Evolutionary conservation across 352 stramenopile species (phyloP).

Genomic region (Pythium plurisporium): DNA sequence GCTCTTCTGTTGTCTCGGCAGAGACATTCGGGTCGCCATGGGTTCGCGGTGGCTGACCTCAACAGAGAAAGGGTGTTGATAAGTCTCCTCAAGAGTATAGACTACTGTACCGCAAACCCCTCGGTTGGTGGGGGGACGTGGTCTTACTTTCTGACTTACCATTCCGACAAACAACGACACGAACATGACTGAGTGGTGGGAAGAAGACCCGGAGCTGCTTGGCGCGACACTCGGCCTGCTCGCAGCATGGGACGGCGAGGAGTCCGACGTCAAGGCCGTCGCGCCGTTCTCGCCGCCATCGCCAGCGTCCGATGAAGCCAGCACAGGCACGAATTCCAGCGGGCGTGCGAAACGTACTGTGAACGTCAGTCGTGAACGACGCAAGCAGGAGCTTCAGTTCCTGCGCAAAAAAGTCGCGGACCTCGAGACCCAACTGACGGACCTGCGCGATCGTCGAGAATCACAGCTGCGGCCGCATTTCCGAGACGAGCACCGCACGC

Average conservation of each 20-base stretch:
- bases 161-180: background rate
- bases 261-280: background rate
- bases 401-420: constrained; percentile 1
- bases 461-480: constrained; percentile 1
- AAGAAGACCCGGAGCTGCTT: background rate
- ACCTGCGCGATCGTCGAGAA: background rate
- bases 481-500: background rate
- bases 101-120: background rate
- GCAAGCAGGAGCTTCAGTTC: constrained; percentile 11
- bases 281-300: background rate
- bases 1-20: background rate
- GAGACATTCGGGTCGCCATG: background rate
- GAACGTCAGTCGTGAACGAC: constrained; percentile 17
- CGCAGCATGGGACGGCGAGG: background rate
- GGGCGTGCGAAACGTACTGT: background rate
- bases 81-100: background rate
- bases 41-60: too few species aligned
- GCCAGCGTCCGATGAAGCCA: background rate
- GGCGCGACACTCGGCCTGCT: background rate
- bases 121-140: background rate
- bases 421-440: constrained; percentile 5
- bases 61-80: too few species aligned
- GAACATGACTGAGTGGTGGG: background rate
- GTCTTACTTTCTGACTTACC: background rate
- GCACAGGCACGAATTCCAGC: background rate